phyloP scores from a whole-genome alignment of 176 grass and related monocot species.

The Pontederia crassipes region DNA sequence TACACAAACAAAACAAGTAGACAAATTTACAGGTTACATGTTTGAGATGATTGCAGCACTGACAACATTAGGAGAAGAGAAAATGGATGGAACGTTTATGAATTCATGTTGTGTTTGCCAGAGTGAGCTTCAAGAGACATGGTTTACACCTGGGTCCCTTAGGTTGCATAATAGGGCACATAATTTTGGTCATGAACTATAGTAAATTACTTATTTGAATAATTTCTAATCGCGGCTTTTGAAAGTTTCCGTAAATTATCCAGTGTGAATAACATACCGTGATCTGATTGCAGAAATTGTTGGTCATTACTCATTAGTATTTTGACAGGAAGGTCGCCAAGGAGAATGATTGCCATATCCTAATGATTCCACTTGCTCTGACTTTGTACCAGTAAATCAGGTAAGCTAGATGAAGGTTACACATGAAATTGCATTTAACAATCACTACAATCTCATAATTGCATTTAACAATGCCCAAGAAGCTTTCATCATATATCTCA shows the following conservation, averaged over 20 bases:
- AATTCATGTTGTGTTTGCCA: conserved; percentile 81
- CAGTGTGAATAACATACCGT: not conserved
- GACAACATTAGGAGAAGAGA: conserved; percentile 23
- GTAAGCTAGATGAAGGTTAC: conserved; percentile 11
- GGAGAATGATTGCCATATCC: conserved; percentile 58
- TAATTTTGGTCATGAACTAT: too few species aligned
- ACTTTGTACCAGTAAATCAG: conserved; percentile 38
- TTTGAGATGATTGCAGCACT: conserved; percentile 43
- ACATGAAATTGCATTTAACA: not conserved
- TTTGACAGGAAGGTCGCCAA: conserved; percentile 40
- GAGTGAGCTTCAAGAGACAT: conserved; percentile 68
- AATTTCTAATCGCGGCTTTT: conserved; percentile 8
- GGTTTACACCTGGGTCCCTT: conserved; percentile 53
- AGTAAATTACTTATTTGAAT: not conserved
- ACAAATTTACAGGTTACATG: conserved; percentile 40
- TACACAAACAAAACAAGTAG: too few species aligned
- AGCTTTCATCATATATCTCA: too few species aligned
- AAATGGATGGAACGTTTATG: conserved; percentile 43
- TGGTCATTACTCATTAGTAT: conserved; percentile 67
- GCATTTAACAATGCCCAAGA: not conserved
- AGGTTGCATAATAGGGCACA: conserved; percentile 42
- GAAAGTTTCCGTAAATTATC: not conserved
- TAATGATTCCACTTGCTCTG: conserved; percentile 53
- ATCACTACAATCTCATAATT: too few species aligned
- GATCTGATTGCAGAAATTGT: conserved; percentile 59